A percentile compares a stretch with the other conserved stretches of the same genome.
Conservation (phyloP, 2,329 filamentous ascomycete species). For the Sporothrix globosa region DNA sequence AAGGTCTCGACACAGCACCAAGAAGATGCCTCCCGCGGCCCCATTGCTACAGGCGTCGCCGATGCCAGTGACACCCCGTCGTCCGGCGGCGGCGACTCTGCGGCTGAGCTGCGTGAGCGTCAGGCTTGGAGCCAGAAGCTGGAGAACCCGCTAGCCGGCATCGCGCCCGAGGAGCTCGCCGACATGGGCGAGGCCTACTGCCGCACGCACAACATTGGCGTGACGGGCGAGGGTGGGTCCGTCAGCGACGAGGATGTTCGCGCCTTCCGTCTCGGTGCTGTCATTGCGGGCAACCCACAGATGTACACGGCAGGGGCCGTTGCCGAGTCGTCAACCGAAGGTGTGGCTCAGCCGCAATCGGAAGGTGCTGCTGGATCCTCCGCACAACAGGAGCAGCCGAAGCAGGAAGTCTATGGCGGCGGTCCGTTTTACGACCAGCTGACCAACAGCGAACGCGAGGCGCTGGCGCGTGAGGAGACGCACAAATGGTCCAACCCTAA, state of each 20-base stretch:
- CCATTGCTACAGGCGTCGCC: background rate
- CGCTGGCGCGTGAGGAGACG: conserved; percentile 63
- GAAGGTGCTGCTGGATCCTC: background rate
- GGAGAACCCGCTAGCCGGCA: conserved; percentile 49
- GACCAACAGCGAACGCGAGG: conserved; percentile 59
- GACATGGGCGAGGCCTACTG: conserved; percentile 58
- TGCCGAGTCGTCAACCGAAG: background rate
- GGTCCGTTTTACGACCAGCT: conserved; percentile 49
- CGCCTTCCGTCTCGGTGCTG: conserved; percentile 62
- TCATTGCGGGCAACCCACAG: conserved; percentile 58
- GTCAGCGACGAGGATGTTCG: conserved; percentile 50
- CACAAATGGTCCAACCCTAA: conserved; percentile 71
- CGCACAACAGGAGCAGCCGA: background rate
- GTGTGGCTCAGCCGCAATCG: background rate
- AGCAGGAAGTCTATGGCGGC: conserved; percentile 14
- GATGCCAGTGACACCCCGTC: background rate
- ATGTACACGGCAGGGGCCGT: conserved; percentile 48
- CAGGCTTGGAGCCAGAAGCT: conserved; percentile 39
- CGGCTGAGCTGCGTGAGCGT: conserved; percentile 6
- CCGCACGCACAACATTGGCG: conserved; percentile 58
- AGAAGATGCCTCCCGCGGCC: conserved; percentile 6
- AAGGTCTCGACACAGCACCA: conserved; percentile 10
- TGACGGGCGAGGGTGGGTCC: conserved; percentile 42
- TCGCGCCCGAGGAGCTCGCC: conserved; percentile 53
- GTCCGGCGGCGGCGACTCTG: conserved; percentile 10